phyloP scores from a whole-genome alignment of 2,329 filamentous ascomycete species.

The Periconia sp. region DNA sequence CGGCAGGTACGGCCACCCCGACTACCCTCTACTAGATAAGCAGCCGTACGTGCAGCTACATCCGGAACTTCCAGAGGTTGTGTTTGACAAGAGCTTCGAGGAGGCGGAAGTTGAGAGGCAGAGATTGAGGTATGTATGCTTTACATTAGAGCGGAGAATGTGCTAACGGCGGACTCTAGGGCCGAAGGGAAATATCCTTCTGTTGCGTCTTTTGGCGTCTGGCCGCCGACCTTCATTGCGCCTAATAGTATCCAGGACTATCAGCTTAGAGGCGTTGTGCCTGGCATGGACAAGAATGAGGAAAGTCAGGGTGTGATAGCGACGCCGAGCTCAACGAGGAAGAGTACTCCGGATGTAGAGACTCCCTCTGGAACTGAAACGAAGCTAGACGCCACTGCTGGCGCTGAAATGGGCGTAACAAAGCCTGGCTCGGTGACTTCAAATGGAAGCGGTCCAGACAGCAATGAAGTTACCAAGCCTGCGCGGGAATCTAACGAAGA shows the following conservation, averaged over 20 bases:
- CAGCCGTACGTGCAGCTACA: constrained; percentile 7
- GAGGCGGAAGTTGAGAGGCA: constrained; percentile 10
- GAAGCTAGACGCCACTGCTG: not conserved
- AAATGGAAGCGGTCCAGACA: too few relatives aligned
- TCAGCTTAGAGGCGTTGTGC: constrained; percentile 1
- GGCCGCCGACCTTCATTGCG: constrained; percentile 10
- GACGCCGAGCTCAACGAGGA: constrained; percentile 8
- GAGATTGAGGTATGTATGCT: constrained; percentile 6
- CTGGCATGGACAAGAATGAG: not conserved
- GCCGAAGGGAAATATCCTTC: constrained; percentile 14
- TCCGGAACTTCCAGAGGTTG: constrained; percentile 5
- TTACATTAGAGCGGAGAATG: not conserved
- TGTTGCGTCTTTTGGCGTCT: constrained; percentile 5
- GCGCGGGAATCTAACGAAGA: too few relatives aligned
- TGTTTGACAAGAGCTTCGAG: constrained; percentile 14
- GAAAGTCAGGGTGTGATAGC: not conserved
- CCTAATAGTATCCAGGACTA: constrained; percentile 11
- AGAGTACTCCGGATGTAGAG: constrained; percentile 4
- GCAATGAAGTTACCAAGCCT: too few relatives aligned
- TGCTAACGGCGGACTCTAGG: not conserved
- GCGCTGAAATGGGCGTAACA: not conserved
- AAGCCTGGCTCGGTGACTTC: too few relatives aligned
- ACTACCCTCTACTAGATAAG: constrained; percentile 11
- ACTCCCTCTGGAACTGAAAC: not conserved
- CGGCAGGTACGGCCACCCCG: constrained; percentile 16